Percentiles rank a stretch among this genome's conserved stretches.
phyloP scores from a whole-genome alignment of 2,329 filamentous ascomycete genomes.

The Catunica adiposa region DNA sequence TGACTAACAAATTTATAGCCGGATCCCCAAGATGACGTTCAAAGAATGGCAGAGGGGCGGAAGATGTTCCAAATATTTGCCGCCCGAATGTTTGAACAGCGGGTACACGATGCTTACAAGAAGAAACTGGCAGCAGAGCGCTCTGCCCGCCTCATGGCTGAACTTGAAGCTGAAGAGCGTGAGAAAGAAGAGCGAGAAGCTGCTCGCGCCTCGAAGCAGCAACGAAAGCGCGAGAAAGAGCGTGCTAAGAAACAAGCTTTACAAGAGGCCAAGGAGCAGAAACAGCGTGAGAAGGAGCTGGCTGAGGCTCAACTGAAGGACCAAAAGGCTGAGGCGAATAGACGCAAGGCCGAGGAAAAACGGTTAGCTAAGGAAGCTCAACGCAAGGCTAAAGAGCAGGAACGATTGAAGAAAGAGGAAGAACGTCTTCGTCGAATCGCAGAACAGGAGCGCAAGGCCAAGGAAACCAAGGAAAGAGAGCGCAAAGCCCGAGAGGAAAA shows the following conservation, averaged over 20 bases:
- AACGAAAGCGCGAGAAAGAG: constrained; percentile 90
- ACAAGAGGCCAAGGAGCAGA: constrained; percentile 79
- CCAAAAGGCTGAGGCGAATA: constrained; percentile 67
- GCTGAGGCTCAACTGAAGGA: constrained; percentile 65
- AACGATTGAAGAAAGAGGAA: constrained; percentile 66
- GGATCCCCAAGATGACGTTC: constrained; percentile 95
- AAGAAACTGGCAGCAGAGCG: constrained; percentile 92
- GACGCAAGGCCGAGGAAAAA: constrained; percentile 72
- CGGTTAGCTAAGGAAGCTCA: constrained; percentile 81
- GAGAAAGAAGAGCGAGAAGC: constrained; percentile 66
- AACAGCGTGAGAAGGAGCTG: constrained; percentile 75
- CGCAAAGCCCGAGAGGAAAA: constrained; percentile 60
- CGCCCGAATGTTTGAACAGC: constrained; percentile 96
- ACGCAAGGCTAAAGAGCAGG: constrained; percentile 79
- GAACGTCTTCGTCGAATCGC: constrained; percentile 64
- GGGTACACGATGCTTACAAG: constrained; percentile 90
- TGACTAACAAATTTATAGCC: constrained; percentile 23
- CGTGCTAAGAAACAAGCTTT: constrained; percentile 72
- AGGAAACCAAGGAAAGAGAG: constrained; percentile 43
- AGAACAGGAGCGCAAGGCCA: constrained; percentile 72
- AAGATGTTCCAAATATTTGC: constrained; percentile 99
- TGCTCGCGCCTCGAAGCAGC: constrained; percentile 84
- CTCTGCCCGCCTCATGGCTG: constrained; percentile 76
- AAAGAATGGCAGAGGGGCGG: constrained; percentile 95
- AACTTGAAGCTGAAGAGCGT: constrained; percentile 71